Percentiles rank a stretch among this genome's conserved stretches.
Conservation (phyloP, 2,329 filamentous ascomycete genomes). For the Trichoderma brevicompactum region DNA sequence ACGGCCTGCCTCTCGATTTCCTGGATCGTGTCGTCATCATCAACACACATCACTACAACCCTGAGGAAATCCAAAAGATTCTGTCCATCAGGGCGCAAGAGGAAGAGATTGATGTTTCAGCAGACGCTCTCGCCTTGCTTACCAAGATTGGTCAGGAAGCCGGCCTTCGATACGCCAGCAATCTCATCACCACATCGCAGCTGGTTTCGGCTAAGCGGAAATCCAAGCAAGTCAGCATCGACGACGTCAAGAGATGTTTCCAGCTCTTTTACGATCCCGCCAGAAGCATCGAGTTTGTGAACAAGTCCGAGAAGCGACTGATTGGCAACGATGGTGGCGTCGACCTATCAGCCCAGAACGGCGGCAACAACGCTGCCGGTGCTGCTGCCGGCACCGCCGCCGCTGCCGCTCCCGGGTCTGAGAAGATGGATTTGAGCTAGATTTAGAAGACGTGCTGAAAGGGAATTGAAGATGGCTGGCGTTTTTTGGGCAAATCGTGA, state of each 20-base stretch:
- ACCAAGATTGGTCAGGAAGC: constrained; percentile 96
- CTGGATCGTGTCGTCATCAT: constrained; percentile 95
- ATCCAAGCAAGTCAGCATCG: constrained; percentile 79
- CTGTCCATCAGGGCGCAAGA: constrained; percentile 90
- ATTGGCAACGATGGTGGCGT: constrained; percentile 87
- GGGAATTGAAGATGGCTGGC: constrained; percentile 36
- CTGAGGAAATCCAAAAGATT: constrained; percentile 90
- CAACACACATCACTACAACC: constrained; percentile 82
- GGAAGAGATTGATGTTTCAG: constrained; percentile 89
- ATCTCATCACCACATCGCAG: constrained; percentile 93
- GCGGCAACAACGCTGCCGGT: constrained; percentile 29
- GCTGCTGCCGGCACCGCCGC: neutral
- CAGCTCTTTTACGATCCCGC: constrained; percentile 89
- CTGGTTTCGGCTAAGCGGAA: constrained; percentile 84
- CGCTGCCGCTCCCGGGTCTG: constrained; percentile 36
- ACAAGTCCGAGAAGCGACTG: constrained; percentile 87
- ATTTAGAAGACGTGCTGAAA: constrained; percentile 19
- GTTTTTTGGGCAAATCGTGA: constrained; percentile 38
- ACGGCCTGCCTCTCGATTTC: constrained; percentile 94
- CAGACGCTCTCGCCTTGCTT: constrained; percentile 87
- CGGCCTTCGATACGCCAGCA: constrained; percentile 93
- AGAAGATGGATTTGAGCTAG: constrained; percentile 54
- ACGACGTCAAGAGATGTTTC: constrained; percentile 93
- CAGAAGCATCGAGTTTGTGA: constrained; percentile 87
- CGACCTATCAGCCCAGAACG: constrained; percentile 61